Conservation (phyloP, 2,329 filamentous ascomycete species). For the Tolypocladium cylindrosporum region DNA sequence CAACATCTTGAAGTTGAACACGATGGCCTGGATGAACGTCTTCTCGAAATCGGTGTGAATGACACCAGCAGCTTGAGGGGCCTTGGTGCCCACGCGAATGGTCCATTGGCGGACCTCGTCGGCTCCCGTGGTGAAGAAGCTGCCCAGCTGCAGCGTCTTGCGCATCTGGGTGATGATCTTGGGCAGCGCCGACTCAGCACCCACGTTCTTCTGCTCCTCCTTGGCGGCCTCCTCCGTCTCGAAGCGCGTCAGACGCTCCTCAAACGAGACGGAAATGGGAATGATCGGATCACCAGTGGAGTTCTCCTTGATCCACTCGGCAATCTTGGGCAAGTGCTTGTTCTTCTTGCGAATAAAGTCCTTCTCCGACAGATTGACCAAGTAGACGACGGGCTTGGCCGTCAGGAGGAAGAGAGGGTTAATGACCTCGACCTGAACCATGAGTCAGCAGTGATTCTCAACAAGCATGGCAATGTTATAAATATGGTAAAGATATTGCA, state of each 20-base stretch:
- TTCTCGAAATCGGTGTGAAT: conserved; percentile 99
- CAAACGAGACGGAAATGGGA: conserved; percentile 84
- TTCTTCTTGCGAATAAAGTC: conserved; percentile 99
- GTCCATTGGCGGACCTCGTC: conserved; percentile 99
- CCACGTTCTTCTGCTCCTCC: conserved; percentile 83
- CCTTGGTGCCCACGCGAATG: conserved; percentile 89
- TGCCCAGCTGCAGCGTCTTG: conserved; percentile 77
- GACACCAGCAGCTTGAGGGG: conserved; percentile 93
- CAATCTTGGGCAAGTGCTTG: conserved; percentile 91
- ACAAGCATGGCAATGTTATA: background rate
- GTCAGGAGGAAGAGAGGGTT: conserved; percentile 93
- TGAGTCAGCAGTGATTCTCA: conserved; percentile 11
- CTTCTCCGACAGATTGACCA: conserved; percentile 94
- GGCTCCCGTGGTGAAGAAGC: conserved; percentile 93
- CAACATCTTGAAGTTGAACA: conserved; percentile 77
- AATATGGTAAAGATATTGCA: conserved; percentile 7
- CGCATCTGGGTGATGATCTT: conserved; percentile 93
- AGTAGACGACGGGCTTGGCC: conserved; percentile 92
- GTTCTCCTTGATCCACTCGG: conserved; percentile 91
- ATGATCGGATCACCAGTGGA: conserved; percentile 82
- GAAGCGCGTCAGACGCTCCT: conserved; percentile 80
- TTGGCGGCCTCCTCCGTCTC: conserved; percentile 65
- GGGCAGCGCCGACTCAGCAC: conserved; percentile 78
- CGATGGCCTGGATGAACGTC: conserved; percentile 94
- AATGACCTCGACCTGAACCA: conserved; percentile 78